phyloP scores from a whole-genome alignment of 495 filamentous ascomycete species.

The Beverwykella pulmonaria region DNA sequence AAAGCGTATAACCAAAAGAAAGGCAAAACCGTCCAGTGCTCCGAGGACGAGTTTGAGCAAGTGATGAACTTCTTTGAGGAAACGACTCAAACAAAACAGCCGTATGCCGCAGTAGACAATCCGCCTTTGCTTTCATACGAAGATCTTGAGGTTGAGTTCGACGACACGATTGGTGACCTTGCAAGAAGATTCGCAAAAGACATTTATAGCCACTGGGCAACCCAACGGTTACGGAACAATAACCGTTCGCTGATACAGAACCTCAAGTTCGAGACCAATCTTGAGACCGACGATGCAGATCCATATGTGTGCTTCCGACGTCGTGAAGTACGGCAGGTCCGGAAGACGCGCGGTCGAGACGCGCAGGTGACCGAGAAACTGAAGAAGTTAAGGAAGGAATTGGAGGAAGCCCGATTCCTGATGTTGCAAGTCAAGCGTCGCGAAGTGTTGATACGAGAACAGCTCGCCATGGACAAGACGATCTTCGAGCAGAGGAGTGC shows the following conservation, averaged over 20 bases:
- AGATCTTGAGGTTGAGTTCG: constrained; percentile 76
- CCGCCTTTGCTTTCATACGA: constrained; percentile 78
- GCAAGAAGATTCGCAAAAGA: constrained; percentile 76
- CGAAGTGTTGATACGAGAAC: constrained; percentile 74
- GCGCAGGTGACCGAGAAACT: constrained; percentile 93
- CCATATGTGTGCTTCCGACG: constrained; percentile 98
- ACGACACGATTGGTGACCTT: constrained; percentile 66
- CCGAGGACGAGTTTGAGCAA: constrained; percentile 87
- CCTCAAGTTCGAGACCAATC: constrained; percentile 89
- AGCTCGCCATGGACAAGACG: constrained; percentile 69
- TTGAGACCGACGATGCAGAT: constrained; percentile 92
- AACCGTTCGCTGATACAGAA: constrained; percentile 71
- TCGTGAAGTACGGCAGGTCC: constrained; percentile 88
- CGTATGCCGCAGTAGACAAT: constrained; percentile 82
- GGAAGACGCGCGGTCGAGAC: constrained; percentile 92
- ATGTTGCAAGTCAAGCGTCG: constrained; percentile 74
- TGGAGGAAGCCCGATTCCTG: constrained; percentile 85
- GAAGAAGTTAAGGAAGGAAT: constrained; percentile 84
- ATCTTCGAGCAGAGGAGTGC: constrained; percentile 79
- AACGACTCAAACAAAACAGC: constrained; percentile 76
- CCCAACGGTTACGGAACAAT: constrained; percentile 61
- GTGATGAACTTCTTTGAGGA: constrained; percentile 95
- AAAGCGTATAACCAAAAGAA: constrained; percentile 79
- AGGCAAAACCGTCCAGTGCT: constrained; percentile 64
- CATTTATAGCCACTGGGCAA: constrained; percentile 91